Evolutionary conservation across 768 basidiomycete genomes (phyloP), one percentile per base, ranked within the genome.

Genomic region (Leccinum broughii): DNA sequence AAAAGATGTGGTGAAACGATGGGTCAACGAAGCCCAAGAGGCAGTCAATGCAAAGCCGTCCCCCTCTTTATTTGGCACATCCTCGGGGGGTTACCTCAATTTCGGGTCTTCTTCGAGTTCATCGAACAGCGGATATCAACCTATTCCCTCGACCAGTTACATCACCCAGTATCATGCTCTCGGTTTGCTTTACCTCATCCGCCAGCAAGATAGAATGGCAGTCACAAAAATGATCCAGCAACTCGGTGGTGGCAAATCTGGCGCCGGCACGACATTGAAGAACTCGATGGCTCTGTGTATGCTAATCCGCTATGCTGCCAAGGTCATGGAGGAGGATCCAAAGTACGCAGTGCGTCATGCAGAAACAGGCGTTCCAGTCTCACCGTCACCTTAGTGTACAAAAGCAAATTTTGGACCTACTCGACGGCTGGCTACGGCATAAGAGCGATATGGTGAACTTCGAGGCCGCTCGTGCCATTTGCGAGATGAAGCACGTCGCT

Each of bases 401-500:
- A 75, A 87, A 84, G 62, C 94, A 92, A 68, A 96, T 98, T 84
- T 80, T 93, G 55, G 97, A 98, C 64, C 83, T 97, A 48, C 81
- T 98, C 39, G 97, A 98, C 71, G 89, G 91, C 35, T 95, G 95
- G 88, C 79, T 98, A 61, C 87, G 95, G 60, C 97, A 99, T 77
- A 99, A 99, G 81, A 97, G 94, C 66, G 97, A 99, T 73, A 99
- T 98, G 96, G 97, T 99, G 70, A 98, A 98, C 77, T 92, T 95
- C 62, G 97, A 99, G 75, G 97, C 97, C 22, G 96, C 97, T 4
- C 90, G 97, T 49, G 95, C 88, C 7, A 96, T 99, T 63, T 98
- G 95, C 73, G 96, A 98, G 73, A 92, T 96, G 91, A 91, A 88
- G 75, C 86, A 88, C 62, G 89, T 94, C 30, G 81, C 87, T 28